Evolutionary conservation across 768 basidiomycete genomes (phyloP).

Genomic region (Amanita muscaria): DNA sequence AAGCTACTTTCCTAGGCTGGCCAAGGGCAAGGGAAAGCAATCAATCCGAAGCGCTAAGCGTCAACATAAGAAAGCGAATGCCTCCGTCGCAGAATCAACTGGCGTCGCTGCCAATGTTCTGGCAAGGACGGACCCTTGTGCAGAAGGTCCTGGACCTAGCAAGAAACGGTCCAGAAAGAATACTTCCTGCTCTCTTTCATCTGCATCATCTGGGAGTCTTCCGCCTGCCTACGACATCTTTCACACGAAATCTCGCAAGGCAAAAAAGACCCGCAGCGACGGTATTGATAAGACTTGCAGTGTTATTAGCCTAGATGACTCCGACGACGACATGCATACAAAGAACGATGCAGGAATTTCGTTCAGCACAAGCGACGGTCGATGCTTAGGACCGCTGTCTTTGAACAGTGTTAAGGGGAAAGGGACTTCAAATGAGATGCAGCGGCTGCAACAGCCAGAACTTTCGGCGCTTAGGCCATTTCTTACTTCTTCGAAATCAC

Average conservation of each 20-base stretch:
- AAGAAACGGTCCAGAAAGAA: not conserved
- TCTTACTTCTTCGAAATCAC: no score
- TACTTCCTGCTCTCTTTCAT: conserved; percentile 1
- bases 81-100: no score
- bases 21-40: not conserved
- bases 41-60: not conserved
- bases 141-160: not conserved
- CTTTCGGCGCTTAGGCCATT: no score
- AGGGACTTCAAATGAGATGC: not conserved
- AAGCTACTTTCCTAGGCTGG: conserved; percentile 6
- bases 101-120: not conserved
- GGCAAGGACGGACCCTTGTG: not conserved
- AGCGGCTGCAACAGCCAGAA: not conserved
- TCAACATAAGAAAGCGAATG: not conserved
- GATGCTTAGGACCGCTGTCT: not conserved
- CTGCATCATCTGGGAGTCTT: conserved; percentile 2
- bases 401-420: not conserved
- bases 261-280: not conserved
- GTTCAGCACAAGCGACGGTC: not conserved
- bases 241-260: not conserved
- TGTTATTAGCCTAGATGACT: conserved; percentile 7
- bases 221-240: conserved; percentile 5
- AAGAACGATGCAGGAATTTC: not conserved
- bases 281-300: conserved; percentile 1
- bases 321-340: not conserved